Conservation (phyloP, 1,284 basidiomycete species). For the Entoloma clypeatum region DNA sequence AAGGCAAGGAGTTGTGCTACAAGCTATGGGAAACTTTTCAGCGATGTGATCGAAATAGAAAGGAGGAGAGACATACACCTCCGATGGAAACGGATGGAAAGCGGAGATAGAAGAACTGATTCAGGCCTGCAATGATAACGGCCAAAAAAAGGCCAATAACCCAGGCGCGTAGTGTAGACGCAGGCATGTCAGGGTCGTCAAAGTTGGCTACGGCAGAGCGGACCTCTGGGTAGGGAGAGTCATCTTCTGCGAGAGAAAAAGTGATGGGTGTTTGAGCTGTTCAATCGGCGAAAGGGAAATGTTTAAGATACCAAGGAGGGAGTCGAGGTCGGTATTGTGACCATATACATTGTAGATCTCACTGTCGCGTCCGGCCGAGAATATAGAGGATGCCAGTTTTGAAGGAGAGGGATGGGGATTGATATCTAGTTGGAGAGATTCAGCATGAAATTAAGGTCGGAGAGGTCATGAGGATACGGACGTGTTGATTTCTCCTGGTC, state of each 20-base stretch:
- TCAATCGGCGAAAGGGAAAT: conserved; percentile 1
- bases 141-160: conserved; percentile 47
- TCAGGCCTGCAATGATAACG: conserved; percentile 46
- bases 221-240: conserved; percentile 55
- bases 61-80: conserved; percentile 27
- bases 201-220: conserved; percentile 56
- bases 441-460: conserved; percentile 4
- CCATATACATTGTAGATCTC: conserved; percentile 29
- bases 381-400: conserved; percentile 23
- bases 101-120: conserved; percentile 54
- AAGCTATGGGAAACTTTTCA: conserved; percentile 29
- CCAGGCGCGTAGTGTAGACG: conserved; percentile 54
- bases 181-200: conserved; percentile 53
- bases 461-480: conserved; percentile 9
- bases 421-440: conserved; percentile 11
- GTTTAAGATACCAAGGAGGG: conserved; percentile 27
- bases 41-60: conserved; percentile 1
- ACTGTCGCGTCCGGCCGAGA: conserved; percentile 26
- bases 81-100: conserved; percentile 44
- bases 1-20: conserved; percentile 55
- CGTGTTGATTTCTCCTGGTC: conserved; percentile 32
- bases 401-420: conserved; percentile 19
- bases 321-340: conserved; percentile 33
- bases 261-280: conserved; percentile 3
- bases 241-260: conserved; percentile 16